Conservation (phyloP, 2,329 filamentous ascomycete species). For the Colletotrichum euphorbiae region DNA sequence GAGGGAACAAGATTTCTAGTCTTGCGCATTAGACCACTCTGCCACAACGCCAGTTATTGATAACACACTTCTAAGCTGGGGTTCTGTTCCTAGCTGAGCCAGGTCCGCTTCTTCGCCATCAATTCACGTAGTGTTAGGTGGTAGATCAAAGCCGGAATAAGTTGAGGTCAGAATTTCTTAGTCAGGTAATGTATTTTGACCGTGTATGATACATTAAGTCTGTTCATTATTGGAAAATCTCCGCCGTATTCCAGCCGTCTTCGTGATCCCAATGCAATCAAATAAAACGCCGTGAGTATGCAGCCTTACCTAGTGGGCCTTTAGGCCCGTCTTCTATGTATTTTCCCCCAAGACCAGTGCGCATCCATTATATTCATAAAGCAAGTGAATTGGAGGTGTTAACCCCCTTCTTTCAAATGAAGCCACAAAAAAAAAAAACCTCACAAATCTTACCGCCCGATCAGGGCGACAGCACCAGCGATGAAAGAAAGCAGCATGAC, state of each 20-base stretch:
- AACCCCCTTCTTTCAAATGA: neutral
- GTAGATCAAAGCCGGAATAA: too few species aligned
- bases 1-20: slow-evolving; percentile 40
- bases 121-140: too few species aligned
- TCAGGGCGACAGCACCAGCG: slow-evolving; percentile 39
- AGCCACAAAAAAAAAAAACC: neutral
- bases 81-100: too few species aligned
- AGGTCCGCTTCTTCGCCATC: neutral
- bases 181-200: too few species aligned
- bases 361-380: slow-evolving; percentile 15
- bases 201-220: neutral
- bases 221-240: neutral
- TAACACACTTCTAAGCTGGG: too few species aligned
- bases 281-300: slow-evolving; percentile 31
- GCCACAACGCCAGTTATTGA: slow-evolving; percentile 31
- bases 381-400: neutral
- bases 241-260: neutral
- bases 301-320: slow-evolving; percentile 7
- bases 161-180: too few species aligned
- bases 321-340: slow-evolving; percentile 11
- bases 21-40: slow-evolving; percentile 40
- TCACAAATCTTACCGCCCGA: slow-evolving; percentile 26
- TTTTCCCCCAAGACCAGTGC: neutral
- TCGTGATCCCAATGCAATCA: slow-evolving; percentile 10
- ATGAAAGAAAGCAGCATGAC: slow-evolving; percentile 45